Conservation (phyloP, 192 early-diverging fungal genomes). For the Backusella sp. region DNA sequence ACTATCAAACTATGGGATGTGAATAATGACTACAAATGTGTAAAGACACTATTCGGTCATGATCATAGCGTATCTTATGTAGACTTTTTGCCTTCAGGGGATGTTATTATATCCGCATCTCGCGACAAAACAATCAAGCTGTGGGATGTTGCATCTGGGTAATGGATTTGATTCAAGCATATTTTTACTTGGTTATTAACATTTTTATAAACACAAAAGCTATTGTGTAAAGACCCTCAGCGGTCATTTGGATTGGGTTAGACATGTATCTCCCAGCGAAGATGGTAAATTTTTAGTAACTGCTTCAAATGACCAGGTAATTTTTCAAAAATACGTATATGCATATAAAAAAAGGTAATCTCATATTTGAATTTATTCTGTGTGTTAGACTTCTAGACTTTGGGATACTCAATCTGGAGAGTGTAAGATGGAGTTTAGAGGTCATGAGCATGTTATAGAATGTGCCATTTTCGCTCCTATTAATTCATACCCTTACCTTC, state of each 20-base stretch:
- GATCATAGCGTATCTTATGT: conserved; percentile 91
- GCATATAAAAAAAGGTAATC: not conserved
- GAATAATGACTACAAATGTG: conserved; percentile 75
- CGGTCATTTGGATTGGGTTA: conserved; percentile 92
- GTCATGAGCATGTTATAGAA: conserved; percentile 94
- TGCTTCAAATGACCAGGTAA: conserved; percentile 83
- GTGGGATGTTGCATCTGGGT: conserved; percentile 86
- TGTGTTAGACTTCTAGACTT: conserved; percentile 66
- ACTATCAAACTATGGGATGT: conserved; percentile 91
- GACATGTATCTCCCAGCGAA: conserved; percentile 61
- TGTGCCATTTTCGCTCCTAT: conserved; percentile 82
- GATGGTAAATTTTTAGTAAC: conserved; percentile 75
- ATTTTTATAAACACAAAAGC: conserved; percentile 33
- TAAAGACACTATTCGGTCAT: conserved; percentile 85
- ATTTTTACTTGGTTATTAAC: not conserved
- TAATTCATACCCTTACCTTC: conserved; percentile 58
- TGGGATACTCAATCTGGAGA: conserved; percentile 78
- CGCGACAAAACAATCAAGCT: conserved; percentile 89
- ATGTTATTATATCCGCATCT: conserved; percentile 82
- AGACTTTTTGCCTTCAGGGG: conserved; percentile 66
- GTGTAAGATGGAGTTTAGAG: conserved; percentile 74
- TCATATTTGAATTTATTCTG: not conserved
- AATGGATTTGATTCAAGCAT: not conserved
- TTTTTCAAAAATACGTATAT: not conserved
- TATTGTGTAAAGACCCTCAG: conserved; percentile 80